Evolutionary conservation across 2,329 filamentous ascomycete genomes (phyloP).

Genomic region (Monilinia fructigena): DNA sequence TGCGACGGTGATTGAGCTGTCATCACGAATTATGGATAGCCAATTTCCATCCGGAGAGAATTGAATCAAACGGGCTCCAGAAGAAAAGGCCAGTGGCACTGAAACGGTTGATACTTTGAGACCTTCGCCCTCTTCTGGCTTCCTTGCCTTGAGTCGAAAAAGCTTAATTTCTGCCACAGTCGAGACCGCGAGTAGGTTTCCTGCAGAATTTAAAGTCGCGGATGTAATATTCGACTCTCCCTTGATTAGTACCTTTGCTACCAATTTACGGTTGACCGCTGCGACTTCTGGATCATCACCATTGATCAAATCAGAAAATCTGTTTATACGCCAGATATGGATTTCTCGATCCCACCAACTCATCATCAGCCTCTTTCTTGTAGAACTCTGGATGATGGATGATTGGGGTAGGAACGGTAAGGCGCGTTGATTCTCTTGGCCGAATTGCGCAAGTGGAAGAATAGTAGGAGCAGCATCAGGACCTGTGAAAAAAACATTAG

Average conservation of each 20-base stretch:
- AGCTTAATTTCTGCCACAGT: conserved; percentile 74
- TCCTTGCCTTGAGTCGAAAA: conserved; percentile 63
- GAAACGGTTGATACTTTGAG: conserved; percentile 71
- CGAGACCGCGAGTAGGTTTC: conserved; percentile 71
- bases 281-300: conserved; percentile 45
- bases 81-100: conserved; percentile 56
- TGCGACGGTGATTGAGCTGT: conserved; percentile 56
- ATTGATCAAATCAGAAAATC: conserved; percentile 24
- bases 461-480: conserved; percentile 83
- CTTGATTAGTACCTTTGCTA: conserved; percentile 66
- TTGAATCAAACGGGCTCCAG: conserved; percentile 67
- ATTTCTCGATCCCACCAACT: conserved; percentile 93
- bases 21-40: conserved; percentile 63
- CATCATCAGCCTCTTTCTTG: conserved; percentile 71
- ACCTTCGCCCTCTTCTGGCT: conserved; percentile 53
- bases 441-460: conserved; percentile 74
- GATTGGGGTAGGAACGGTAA: conserved; percentile 82
- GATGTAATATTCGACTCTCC: conserved; percentile 83
- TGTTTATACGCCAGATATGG: conserved; percentile 69
- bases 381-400: conserved; percentile 69
- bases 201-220: conserved; percentile 68
- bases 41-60: conserved; percentile 70
- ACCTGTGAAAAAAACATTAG: conserved; percentile 52
- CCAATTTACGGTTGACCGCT: conserved; percentile 57
- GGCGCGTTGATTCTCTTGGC: conserved; percentile 75